Conservation (phyloP, 2,329 filamentous ascomycete genomes). For the Sphaerostilbella broomeana region DNA sequence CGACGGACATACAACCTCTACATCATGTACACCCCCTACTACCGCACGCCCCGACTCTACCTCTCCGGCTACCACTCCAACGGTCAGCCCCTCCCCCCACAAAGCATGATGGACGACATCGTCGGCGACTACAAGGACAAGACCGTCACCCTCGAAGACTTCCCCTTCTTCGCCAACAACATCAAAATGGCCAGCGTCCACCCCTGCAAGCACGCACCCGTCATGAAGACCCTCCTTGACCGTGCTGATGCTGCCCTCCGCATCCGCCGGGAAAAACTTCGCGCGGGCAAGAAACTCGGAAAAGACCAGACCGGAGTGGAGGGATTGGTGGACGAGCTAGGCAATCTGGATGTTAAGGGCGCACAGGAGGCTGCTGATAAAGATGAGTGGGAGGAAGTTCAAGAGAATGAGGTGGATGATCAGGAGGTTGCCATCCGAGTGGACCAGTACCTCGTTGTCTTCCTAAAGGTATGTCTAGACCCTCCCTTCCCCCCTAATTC, state of each 20-base stretch:
- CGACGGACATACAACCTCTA: conserved; percentile 95
- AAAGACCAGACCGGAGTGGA: conserved; percentile 61
- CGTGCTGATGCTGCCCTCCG: conserved; percentile 91
- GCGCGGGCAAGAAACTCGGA: conserved; percentile 43
- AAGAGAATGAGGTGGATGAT: conserved; percentile 57
- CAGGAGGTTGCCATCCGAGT: conserved; percentile 72
- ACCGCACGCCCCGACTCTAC: conserved; percentile 91
- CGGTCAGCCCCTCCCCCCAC: conserved; percentile 73
- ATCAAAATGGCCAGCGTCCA: conserved; percentile 97
- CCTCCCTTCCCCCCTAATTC: not conserved
- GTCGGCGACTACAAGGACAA: conserved; percentile 97
- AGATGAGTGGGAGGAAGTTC: conserved; percentile 61
- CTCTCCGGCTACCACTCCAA: conserved; percentile 80
- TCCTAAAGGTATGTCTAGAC: conserved; percentile 61
- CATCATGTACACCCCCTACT: conserved; percentile 96
- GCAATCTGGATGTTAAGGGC: conserved; percentile 52
- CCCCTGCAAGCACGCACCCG: conserved; percentile 92
- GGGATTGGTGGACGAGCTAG: conserved; percentile 76
- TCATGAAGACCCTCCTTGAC: conserved; percentile 97
- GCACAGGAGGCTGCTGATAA: conserved; percentile 46
- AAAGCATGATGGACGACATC: conserved; percentile 93
- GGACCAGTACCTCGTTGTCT: conserved; percentile 84
- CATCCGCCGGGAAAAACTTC: conserved; percentile 75
- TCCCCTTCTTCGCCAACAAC: conserved; percentile 84
- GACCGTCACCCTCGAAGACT: conserved; percentile 96